These are phyloP conservation scores for Dactylellina haptotyla DNA, from an alignment of 2,329 filamentous ascomycete species.

Conservation along the genomic window DNA sequence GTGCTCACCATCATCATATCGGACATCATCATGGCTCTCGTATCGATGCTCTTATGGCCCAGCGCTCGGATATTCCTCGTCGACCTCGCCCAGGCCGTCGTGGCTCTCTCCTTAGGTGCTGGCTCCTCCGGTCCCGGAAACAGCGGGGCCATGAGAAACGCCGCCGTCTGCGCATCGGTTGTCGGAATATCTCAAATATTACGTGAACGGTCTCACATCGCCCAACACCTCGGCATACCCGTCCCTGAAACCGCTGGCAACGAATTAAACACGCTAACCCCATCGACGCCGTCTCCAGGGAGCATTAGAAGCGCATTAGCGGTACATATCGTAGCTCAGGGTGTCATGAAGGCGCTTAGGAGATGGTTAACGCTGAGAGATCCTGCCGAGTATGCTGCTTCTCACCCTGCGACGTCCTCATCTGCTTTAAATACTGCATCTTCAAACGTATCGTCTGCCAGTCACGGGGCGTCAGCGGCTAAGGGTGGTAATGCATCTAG, in stretches of 20 bases:
- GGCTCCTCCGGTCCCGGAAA: constrained; percentile 65
- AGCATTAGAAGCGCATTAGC: constrained; percentile 58
- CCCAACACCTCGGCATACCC: constrained; percentile 44
- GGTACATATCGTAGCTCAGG: constrained; percentile 59
- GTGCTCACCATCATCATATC: constrained; percentile 67
- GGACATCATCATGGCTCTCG: constrained; percentile 65
- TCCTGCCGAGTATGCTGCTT: constrained; percentile 53
- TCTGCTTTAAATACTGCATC: constrained; percentile 51
- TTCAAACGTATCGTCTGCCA: constrained; percentile 35
- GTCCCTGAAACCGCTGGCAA: constrained; percentile 34
- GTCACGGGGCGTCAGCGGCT: constrained; percentile 27
- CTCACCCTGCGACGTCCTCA: constrained; percentile 52
- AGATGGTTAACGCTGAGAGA: constrained; percentile 58
- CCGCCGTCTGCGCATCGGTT: constrained; percentile 66
- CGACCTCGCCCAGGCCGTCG: constrained; percentile 68
- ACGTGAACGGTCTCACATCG: constrained; percentile 43
- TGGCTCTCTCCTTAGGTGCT: constrained; percentile 68
- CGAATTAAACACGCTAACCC: constrained; percentile 48
- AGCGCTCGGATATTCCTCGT: constrained; percentile 66
- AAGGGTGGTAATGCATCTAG: constrained; percentile 45
- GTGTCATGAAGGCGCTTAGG: constrained; percentile 57
- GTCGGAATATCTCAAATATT: constrained; percentile 59
- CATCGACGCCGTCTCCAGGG: constrained; percentile 52
- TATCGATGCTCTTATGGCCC: constrained; percentile 66
- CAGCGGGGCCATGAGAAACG: constrained; percentile 66